These are phyloP conservation scores for Luvunga scandens DNA, from an alignment of 345 rosid species.

Conservation along the genomic window DNA sequence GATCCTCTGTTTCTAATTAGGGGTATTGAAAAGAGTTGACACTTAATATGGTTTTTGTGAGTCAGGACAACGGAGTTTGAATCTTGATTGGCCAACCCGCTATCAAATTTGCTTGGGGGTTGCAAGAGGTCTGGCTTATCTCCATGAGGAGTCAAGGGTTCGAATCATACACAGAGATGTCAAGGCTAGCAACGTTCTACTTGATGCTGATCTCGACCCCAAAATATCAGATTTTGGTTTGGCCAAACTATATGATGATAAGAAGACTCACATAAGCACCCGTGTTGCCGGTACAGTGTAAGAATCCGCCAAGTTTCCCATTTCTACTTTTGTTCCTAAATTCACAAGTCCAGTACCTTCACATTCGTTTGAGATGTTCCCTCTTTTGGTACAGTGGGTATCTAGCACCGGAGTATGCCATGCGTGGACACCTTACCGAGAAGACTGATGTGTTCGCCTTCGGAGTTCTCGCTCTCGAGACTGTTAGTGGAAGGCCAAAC, in stretches of 20 bases:
- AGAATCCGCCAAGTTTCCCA: conserved; percentile 3
- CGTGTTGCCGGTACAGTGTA: conserved; percentile 61
- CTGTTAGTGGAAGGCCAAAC: conserved; percentile 29
- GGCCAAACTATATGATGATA: conserved; percentile 60
- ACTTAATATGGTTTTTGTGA: conserved; percentile 6
- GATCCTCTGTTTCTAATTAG: too few relatives aligned
- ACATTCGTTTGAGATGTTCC: background rate
- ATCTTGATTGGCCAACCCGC: conserved; percentile 41
- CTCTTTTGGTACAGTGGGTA: conserved; percentile 1
- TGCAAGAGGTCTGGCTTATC: conserved; percentile 54
- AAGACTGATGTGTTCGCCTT: conserved; percentile 33
- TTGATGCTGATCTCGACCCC: conserved; percentile 44
- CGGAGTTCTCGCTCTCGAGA: conserved; percentile 6
- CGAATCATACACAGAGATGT: conserved; percentile 60
- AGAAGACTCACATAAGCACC: conserved; percentile 58
- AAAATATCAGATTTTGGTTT: conserved; percentile 64
- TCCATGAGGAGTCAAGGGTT: conserved; percentile 54
- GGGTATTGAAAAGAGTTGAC: background rate
- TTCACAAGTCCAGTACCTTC: background rate
- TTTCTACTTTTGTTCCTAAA: background rate
- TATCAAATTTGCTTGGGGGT: conserved; percentile 47
- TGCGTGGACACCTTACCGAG: conserved; percentile 44
- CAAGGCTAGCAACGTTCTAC: conserved; percentile 48
- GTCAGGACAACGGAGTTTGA: conserved; percentile 35
- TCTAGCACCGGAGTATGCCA: conserved; percentile 43